Evolutionary conservation across 108 stramenopile species (phyloP), one percentile per base, ranked within the genome.

Genomic region (Cyclotella choctawhatcheeana): DNA sequence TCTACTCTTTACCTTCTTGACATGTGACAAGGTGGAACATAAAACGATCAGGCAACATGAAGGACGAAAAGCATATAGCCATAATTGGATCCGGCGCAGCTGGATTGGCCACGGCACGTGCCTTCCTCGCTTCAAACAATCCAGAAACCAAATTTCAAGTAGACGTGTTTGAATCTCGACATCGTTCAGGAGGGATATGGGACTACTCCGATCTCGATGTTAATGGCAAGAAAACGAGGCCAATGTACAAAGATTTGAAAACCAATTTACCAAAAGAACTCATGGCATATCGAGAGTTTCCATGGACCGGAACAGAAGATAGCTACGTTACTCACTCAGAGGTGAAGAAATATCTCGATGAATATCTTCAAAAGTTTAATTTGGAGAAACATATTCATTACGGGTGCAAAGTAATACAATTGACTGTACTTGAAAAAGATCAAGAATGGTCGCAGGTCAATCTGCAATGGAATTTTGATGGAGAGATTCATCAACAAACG

Each of bases 261-360:
- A 94, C 93, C 66, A 94, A 94, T 81, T 58, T 94, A 8, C 93
- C 93, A 21, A 83, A 84, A 60, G 93, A 94, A 66, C 67, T 94
- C 62, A 94, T 94, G 93, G 86, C 83, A 16, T 94, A 66, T 74
- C 83, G 93, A 20, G 93, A 94, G 75, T 78, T 82, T 45, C 89
- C 93, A 7, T 94, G 89, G 88, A 61, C 55, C 34, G 73, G 70
- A n/a, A 13, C 18, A 18, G 53, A 52, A 2, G 17, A 63, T 22
- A 90, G 89, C 50, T 94, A 86, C 71, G 85, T 92, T 16, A 89
- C 91, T 0, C 93, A 94, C 54, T 24, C 40, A 10, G 63, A 88
- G 35, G 93, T 94, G 26, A 34, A 54, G 44, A 44, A 85, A 16
- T 94, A 94, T 68, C 73, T 94, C 71, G 34, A 81, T 20, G 64